Evolutionary conservation across 257 asterid species (phyloP), one percentile per base, ranked within the genome.

Genomic region (Rubia yunnanensis): DNA sequence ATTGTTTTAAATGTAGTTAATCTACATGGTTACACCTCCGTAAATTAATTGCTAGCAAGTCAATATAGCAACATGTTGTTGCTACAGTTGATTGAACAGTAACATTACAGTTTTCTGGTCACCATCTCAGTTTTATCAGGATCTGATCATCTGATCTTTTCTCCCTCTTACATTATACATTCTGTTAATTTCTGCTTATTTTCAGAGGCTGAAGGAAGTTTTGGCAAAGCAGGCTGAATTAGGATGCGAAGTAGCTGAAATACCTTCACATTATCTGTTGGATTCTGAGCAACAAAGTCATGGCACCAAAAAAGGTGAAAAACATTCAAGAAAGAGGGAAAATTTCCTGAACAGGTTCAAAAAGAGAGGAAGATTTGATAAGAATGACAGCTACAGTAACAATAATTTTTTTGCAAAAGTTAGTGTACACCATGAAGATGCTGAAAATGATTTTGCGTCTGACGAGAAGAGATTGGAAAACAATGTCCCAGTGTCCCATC

Each of bases 161-260:
- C 13, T 54, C 18, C 17, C 15, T 32, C 18, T 60, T 10, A 4
- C 1, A 10, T 22, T 23, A 6, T 22, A 39, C 44, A 44, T 44
- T 44, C 52, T 27, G 61, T 56, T 11, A 14, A 10, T 26, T 15
- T 24, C 5, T 15, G 24, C 10, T 31, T 64, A 7, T 64, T 14
- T 28, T 14, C 88, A 92, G 99, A 96, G 81, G 82, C 96, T 92
- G 68, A 92, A 84, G 82, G 97, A 89, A 72, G 74, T 92, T 76
- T 76, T 92, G 80, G 95, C 87, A 34, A 89, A 87, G 82, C 99
- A 92, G 79, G 97, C 94, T 71, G 97, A 92, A 75, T 78, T 92
- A 71, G 99, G 99, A 1, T 82, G 85, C 73, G 97, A 86, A 84
- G 97, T 87, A 69, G 97, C 99, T 50, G 99, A 92, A 79, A 80